phyloP scores from a whole-genome alignment of 345 rosid species.

The Ceriops decandra region DNA sequence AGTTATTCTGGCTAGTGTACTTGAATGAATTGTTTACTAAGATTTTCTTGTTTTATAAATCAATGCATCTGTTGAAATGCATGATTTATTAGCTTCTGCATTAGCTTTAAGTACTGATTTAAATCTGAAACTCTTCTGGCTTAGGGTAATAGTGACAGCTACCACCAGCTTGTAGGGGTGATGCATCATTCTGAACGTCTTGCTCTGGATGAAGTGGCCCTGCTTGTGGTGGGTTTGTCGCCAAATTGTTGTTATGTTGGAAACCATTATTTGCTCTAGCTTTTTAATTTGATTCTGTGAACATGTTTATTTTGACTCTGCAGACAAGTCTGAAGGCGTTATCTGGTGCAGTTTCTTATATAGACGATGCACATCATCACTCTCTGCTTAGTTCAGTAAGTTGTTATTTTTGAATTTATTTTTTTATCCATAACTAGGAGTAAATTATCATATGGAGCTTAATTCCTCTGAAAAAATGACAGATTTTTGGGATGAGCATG shows the following conservation, averaged over 20 bases:
- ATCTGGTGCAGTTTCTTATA: constrained; percentile 61
- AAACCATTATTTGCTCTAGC: background rate
- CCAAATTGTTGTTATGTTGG: background rate
- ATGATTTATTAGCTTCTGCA: background rate
- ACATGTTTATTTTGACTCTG: constrained; percentile 12
- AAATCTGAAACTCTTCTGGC: constrained; percentile 2
- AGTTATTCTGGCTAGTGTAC: constrained; percentile 13
- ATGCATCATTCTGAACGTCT: constrained; percentile 43
- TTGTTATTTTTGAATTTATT: constrained; percentile 7
- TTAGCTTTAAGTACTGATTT: background rate
- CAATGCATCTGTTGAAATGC: background rate
- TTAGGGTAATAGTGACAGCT: constrained; percentile 56
- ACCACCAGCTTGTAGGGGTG: constrained; percentile 59
- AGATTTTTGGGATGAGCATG: constrained; percentile 74
- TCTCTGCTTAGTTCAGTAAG: constrained; percentile 67
- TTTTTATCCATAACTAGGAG: background rate
- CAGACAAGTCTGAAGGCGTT: constrained; percentile 68
- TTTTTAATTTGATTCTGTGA: background rate
- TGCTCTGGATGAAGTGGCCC: constrained; percentile 54
- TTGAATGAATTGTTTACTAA: background rate
- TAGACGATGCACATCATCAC: constrained; percentile 52
- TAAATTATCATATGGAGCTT: background rate
- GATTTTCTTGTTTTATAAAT: background rate
- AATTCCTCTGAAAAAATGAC: constrained; percentile 3
- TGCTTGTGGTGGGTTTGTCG: constrained; percentile 54